A percentile compares a stretch with the other conserved stretches of the same genome.
These are phyloP conservation scores for Aspergillus floridensis DNA, from an alignment of 2,329 filamentous ascomycete genomes.

Conservation along the genomic window DNA sequence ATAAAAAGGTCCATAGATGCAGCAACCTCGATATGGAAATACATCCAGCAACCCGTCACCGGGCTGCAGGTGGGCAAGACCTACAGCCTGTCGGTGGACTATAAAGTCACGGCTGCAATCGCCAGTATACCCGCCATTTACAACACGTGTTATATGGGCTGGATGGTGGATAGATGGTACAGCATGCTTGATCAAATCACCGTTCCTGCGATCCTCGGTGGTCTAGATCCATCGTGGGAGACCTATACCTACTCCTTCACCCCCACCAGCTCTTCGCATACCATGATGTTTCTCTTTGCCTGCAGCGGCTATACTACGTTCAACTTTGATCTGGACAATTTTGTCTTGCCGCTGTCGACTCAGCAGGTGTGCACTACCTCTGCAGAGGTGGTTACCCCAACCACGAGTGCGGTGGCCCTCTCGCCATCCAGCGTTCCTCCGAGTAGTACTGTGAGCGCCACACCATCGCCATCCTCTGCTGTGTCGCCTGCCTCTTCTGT, in stretches of 20 bases:
- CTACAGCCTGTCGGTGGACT: not conserved
- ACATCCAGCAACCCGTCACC: not conserved
- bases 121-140: not conserved
- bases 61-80: not conserved
- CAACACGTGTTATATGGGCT: not conserved
- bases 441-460: not conserved
- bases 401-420: not conserved
- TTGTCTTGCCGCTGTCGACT: not conserved
- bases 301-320: not conserved
- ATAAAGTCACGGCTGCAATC: not conserved
- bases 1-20: not conserved
- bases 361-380: not conserved
- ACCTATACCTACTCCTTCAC: not conserved
- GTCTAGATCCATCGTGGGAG: not conserved
- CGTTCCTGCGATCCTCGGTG: not conserved
- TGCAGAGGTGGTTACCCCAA: not conserved
- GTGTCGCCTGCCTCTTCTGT: no score
- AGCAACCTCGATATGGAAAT: not conserved
- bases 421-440: not conserved
- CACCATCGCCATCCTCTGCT: no score
- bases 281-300: not conserved
- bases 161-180: not conserved
- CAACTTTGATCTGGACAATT: not conserved
- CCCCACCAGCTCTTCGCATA: not conserved
- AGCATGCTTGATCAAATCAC: not conserved